Percentiles rank a stretch among this genome's conserved stretches.
phyloP scores from a whole-genome alignment of 352 stramenopile species.

The Globisporangium middletonii region DNA sequence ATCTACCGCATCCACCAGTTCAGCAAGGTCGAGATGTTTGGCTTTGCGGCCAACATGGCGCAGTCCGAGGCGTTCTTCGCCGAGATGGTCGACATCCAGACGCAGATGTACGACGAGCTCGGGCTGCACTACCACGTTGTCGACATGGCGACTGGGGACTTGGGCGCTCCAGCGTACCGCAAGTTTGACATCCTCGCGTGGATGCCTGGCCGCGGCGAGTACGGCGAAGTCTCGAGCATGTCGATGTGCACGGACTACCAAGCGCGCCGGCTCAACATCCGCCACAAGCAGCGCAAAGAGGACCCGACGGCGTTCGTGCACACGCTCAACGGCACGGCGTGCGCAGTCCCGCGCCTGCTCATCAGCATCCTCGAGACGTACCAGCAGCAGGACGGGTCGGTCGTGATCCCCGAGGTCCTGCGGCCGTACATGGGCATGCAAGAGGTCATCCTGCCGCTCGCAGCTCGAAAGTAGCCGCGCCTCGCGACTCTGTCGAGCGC shows the following conservation, averaged over 20 bases:
- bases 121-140: conserved; percentile 76
- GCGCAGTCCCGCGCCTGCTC: conserved; percentile 76
- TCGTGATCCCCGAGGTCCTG: conserved; percentile 72
- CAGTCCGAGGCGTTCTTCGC: conserved; percentile 69
- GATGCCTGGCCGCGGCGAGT: conserved; percentile 77
- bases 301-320: conserved; percentile 74
- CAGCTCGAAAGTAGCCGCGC: not conserved
- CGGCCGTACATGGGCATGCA: conserved; percentile 77
- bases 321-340: conserved; percentile 85
- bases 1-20: conserved; percentile 91
- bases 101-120: conserved; percentile 66
- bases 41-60: conserved; percentile 61
- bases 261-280: conserved; percentile 78
- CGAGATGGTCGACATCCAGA: conserved; percentile 78
- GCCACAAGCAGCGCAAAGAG: conserved; percentile 62
- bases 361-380: conserved; percentile 84
- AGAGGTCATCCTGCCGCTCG: conserved; percentile 39
- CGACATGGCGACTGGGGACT: conserved; percentile 80
- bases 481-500: not conserved
- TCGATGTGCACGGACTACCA: conserved; percentile 91
- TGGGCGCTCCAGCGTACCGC: conserved; percentile 74
- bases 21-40: conserved; percentile 89
- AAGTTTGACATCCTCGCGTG: conserved; percentile 87
- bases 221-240: conserved; percentile 80
- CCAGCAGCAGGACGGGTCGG: conserved; percentile 72